Evolutionary conservation across 768 basidiomycete genomes (phyloP).

Genomic region (Rhodosporidiobolus odoratus): DNA sequence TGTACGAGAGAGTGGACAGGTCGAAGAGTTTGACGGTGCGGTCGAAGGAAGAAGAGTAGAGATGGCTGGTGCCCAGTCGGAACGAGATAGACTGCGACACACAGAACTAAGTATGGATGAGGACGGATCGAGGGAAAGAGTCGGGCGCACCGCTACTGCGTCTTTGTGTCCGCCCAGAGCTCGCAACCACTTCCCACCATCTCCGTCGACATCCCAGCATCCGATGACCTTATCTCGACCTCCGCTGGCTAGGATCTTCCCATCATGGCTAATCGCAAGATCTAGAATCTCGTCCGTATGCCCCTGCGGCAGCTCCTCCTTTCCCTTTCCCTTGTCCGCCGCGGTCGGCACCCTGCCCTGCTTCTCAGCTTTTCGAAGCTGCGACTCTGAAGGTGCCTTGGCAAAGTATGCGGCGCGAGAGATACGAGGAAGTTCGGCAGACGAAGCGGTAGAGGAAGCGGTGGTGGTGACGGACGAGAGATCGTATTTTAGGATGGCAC

Average conservation of each 20-base stretch:
- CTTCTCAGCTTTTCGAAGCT: slow-evolving; percentile 22
- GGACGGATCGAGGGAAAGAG: slow-evolving; percentile 41
- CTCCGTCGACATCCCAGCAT: slow-evolving; percentile 65
- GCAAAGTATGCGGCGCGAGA: slow-evolving; percentile 42
- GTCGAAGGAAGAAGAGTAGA: slow-evolving; percentile 75
- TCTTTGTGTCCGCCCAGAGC: slow-evolving; percentile 74
- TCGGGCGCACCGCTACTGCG: slow-evolving; percentile 59
- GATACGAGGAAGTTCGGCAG: slow-evolving; percentile 29
- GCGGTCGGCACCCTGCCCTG: slow-evolving; percentile 12
- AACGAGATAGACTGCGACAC: slow-evolving; percentile 60
- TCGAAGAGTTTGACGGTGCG: slow-evolving; percentile 87
- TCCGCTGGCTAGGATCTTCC: slow-evolving; percentile 75
- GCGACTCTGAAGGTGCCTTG: slow-evolving; percentile 7
- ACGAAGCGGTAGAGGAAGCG: slow-evolving; percentile 49
- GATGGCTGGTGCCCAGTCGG: slow-evolving; percentile 66
- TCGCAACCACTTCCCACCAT: slow-evolving; percentile 64
- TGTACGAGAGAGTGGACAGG: slow-evolving; percentile 64
- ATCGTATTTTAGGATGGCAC: slow-evolving; percentile 80
- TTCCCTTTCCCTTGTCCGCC: slow-evolving; percentile 50
- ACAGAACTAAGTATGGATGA: slow-evolving; percentile 1
- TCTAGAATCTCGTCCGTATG: slow-evolving; percentile 82
- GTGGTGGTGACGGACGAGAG: slow-evolving; percentile 50
- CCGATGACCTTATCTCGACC: slow-evolving; percentile 76
- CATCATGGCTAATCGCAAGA: slow-evolving; percentile 78
- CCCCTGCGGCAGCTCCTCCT: slow-evolving; percentile 53